Conservation (phyloP, 1,139 yeast species). For the Pichia sp. region DNA sequence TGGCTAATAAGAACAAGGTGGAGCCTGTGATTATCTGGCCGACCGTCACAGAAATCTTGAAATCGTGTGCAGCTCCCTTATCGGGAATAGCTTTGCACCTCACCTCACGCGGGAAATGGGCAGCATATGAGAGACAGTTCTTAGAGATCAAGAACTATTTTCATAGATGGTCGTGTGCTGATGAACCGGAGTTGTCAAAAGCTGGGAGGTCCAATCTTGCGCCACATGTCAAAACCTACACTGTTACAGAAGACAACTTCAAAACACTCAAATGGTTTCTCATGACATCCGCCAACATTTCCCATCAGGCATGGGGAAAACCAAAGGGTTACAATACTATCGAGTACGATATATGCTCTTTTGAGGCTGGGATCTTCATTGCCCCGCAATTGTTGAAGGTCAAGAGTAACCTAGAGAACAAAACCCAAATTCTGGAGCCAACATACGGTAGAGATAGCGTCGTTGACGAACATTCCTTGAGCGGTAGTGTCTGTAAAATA, state of each 20-base stretch:
- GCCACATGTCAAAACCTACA: slow-evolving; percentile 43
- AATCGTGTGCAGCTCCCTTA: slow-evolving; percentile 32
- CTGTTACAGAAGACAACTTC: slow-evolving; percentile 48
- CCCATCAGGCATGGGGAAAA: slow-evolving; percentile 71
- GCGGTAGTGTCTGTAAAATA: slow-evolving; percentile 9
- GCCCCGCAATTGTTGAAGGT: slow-evolving; percentile 28
- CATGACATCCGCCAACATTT: slow-evolving; percentile 63
- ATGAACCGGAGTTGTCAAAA: slow-evolving; percentile 15
- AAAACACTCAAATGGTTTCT: slow-evolving; percentile 53
- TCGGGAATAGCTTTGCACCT: slow-evolving; percentile 58
- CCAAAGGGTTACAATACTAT: slow-evolving; percentile 28
- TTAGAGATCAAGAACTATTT: slow-evolving; percentile 21
- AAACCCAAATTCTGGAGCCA: slow-evolving; percentile 31
- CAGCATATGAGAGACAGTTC: slow-evolving; percentile 27
- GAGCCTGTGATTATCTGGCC: slow-evolving; percentile 53
- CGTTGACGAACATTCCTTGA: slow-evolving; percentile 14
- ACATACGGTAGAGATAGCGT: slow-evolving; percentile 38
- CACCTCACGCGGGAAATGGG: slow-evolving; percentile 32
- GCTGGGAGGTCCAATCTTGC: slow-evolving; percentile 35
- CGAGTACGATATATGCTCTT: slow-evolving; percentile 30
- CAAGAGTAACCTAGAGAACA: slow-evolving; percentile 5
- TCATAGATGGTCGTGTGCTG: slow-evolving; percentile 24
- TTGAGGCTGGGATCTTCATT: slow-evolving; percentile 57
- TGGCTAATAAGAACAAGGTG: slow-evolving; percentile 31
- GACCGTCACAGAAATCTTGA: slow-evolving; percentile 44